These are phyloP conservation scores for Diutina mesorugosa DNA, from an alignment of 1,139 yeast species.

Conservation along the genomic window DNA sequence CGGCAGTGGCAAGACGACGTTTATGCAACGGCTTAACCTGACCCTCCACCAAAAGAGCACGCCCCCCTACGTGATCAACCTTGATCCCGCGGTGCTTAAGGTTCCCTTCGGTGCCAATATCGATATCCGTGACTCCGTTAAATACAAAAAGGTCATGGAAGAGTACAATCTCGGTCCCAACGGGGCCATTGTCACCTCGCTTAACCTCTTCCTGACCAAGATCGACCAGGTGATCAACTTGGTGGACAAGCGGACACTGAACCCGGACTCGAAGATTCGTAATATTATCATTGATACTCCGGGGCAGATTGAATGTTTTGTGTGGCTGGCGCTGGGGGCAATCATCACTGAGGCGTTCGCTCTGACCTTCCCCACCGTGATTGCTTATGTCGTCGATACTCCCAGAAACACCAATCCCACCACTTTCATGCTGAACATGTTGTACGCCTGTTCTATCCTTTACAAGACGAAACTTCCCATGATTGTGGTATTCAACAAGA, in stretches of 20 bases:
- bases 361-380: slow-evolving; percentile 86
- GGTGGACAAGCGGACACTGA: slow-evolving; percentile 52
- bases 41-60: slow-evolving; percentile 64
- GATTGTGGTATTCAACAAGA: slow-evolving; percentile 93
- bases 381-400: slow-evolving; percentile 93
- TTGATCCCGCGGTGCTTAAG: slow-evolving; percentile 92
- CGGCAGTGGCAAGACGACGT: slow-evolving; percentile 95
- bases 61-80: slow-evolving; percentile 80
- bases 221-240: slow-evolving; percentile 87
- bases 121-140: slow-evolving; percentile 92
- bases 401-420: slow-evolving; percentile 92
- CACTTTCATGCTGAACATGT: slow-evolving; percentile 96
- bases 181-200: slow-evolving; percentile 94
- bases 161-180: slow-evolving; percentile 89
- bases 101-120: slow-evolving; percentile 91
- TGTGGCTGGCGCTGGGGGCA: slow-evolving; percentile 95
- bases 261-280: slow-evolving; percentile 37
- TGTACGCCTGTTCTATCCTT: slow-evolving; percentile 91
- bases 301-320: slow-evolving; percentile 96
- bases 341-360: slow-evolving; percentile 96
- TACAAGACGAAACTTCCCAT: slow-evolving; percentile 95
- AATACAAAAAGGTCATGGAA: slow-evolving; percentile 93
- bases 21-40: slow-evolving; percentile 88
- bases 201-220: slow-evolving; percentile 86
- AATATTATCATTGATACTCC: slow-evolving; percentile 93